These are phyloP conservation scores for Myxozyma udenii DNA, from an alignment of 805 yeast species.

Conservation along the genomic window DNA sequence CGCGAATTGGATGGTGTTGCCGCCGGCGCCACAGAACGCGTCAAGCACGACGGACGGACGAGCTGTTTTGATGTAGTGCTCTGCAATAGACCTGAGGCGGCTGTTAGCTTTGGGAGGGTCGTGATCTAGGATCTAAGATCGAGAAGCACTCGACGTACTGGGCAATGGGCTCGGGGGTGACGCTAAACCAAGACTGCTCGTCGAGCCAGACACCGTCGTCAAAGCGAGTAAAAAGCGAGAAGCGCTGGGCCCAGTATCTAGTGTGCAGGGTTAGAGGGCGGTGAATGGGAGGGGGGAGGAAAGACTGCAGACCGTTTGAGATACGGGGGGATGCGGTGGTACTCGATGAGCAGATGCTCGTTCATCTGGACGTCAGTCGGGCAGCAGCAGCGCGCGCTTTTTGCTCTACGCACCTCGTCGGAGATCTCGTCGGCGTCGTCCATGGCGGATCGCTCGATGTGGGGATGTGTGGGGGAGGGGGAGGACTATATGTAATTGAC, in stretches of 20 bases:
- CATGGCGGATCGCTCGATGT: background rate
- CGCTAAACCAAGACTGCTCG: slow-evolving; percentile 75
- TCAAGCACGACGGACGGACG: slow-evolving; percentile 45
- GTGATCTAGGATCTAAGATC: background rate
- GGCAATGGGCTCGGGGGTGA: slow-evolving; percentile 73
- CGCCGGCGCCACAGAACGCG: slow-evolving; percentile 79
- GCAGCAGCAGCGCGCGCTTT: no score
- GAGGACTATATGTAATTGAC: no score
- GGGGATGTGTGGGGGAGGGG: no score
- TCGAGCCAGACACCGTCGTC: slow-evolving; percentile 67
- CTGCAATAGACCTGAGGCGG: slow-evolving; percentile 34
- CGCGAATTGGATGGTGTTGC: slow-evolving; percentile 72
- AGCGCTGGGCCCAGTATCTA: slow-evolving; percentile 53
- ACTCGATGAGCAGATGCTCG: background rate
- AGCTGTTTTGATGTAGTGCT: slow-evolving; percentile 2
- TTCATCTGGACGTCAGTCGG: no score
- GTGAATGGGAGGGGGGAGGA: no score
- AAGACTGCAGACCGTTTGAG: slow-evolving; percentile 3
- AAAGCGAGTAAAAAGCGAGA: slow-evolving; percentile 54
- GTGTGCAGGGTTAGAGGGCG: no score
- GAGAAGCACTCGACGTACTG: slow-evolving; percentile 43
- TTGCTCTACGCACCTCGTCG: background rate
- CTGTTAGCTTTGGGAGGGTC: background rate
- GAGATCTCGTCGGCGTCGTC: background rate
- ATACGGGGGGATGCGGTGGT: background rate